Conservation (phyloP, 805 yeast species). For the Saccharomycopsis synnaedendra region DNA sequence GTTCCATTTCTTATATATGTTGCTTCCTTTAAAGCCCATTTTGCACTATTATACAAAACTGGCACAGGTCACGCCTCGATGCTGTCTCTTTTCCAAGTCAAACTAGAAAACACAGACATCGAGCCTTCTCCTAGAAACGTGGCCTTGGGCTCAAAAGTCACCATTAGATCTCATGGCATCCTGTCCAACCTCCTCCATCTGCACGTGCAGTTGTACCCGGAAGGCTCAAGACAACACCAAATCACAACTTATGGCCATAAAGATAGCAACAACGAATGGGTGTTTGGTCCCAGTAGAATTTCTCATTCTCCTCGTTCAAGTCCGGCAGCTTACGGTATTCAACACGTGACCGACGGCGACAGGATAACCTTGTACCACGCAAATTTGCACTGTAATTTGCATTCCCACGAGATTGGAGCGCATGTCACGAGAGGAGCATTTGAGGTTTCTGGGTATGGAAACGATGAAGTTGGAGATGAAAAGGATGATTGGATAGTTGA, state of each 20-base stretch:
- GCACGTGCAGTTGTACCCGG: slow-evolving; percentile 77
- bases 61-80: slow-evolving; percentile 94
- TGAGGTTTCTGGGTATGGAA: slow-evolving; percentile 88
- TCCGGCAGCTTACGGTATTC: slow-evolving; percentile 17
- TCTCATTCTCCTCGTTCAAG: slow-evolving; percentile 1
- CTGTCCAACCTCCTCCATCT: slow-evolving; percentile 77
- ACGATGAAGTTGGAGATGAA: slow-evolving; percentile 54
- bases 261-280: slow-evolving; percentile 80
- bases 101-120: slow-evolving; percentile 58
- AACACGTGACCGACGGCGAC: slow-evolving; percentile 47
- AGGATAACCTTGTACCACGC: slow-evolving; percentile 63
- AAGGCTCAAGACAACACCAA: slow-evolving; percentile 90
- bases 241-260: slow-evolving; percentile 86
- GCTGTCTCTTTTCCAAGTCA: slow-evolving; percentile 83
- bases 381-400: slow-evolving; percentile 61
- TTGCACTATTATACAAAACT: slow-evolving; percentile 56
- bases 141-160: slow-evolving; percentile 49
- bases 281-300: slow-evolving; percentile 32
- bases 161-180: slow-evolving; percentile 59
- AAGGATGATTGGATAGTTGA: slow-evolving; percentile 91
- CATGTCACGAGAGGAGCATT: slow-evolving; percentile 54
- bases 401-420: slow-evolving; percentile 72
- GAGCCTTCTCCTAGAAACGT: slow-evolving; percentile 56
- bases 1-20: slow-evolving; percentile 65
- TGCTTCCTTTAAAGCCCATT: slow-evolving; percentile 71